These are phyloP conservation scores for Mortierella sp. DNA, from an alignment of 371 early-diverging fungal species.

Conservation along the genomic window DNA sequence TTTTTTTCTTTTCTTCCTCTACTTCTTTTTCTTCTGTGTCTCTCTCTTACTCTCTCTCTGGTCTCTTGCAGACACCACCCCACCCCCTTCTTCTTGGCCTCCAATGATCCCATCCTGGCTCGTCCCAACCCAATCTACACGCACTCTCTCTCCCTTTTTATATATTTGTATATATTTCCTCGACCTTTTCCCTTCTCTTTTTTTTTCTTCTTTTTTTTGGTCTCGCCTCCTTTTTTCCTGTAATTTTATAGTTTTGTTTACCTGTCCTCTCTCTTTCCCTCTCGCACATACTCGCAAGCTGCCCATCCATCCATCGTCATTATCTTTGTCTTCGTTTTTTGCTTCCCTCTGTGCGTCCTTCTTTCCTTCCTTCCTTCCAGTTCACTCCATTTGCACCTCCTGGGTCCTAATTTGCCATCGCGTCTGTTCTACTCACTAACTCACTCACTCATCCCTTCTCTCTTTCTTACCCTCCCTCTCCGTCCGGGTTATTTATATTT, in stretches of 20 bases:
- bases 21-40: not conserved
- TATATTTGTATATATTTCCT: not conserved
- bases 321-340: not conserved
- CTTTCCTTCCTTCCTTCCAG: slow-evolving; percentile 8
- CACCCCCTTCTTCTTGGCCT: slow-evolving; percentile 25
- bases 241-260: slow-evolving; percentile 8
- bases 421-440: slow-evolving; percentile 6
- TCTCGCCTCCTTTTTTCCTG: slow-evolving; percentile 13
- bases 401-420: slow-evolving; percentile 16
- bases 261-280: not conserved
- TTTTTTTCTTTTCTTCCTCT: not conserved
- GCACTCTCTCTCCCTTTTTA: slow-evolving; percentile 11
- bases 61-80: not conserved
- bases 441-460: not conserved
- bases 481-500: slow-evolving; percentile 25
- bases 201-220: not conserved
- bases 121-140: slow-evolving; percentile 16
- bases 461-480: not conserved
- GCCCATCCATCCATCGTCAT: not conserved
- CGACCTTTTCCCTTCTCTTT: not conserved
- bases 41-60: not conserved
- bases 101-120: slow-evolving; percentile 23
- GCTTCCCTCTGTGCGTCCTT: slow-evolving; percentile 13
- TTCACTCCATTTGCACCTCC: slow-evolving; percentile 13
- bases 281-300: not conserved